phyloP scores from a whole-genome alignment of 129 eudicot species.

The Flaveria ramosissima region DNA sequence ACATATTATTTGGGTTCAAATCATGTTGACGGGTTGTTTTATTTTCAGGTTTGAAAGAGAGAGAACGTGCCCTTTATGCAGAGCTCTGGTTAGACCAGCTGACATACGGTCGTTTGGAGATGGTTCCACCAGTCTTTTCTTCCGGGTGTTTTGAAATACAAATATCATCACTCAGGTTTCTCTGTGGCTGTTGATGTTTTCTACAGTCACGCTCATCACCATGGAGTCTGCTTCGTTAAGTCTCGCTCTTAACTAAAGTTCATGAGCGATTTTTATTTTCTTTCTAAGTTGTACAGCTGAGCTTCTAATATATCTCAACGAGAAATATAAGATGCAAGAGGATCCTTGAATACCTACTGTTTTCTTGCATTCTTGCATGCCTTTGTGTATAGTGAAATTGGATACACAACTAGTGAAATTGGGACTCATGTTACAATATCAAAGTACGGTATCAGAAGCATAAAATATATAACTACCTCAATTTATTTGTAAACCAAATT shows the following conservation, averaged over 20 bases:
- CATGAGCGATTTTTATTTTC: constrained; percentile 4
- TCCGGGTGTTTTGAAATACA: constrained; percentile 44
- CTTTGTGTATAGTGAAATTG: constrained; percentile 6
- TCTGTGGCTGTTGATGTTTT: background rate
- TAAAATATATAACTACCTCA: too few species aligned
- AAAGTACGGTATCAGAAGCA: too few species aligned
- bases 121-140: constrained; percentile 63
- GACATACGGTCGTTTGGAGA: constrained; percentile 66
- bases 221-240: background rate
- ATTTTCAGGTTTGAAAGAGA: constrained; percentile 74
- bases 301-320: background rate
- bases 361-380: constrained; percentile 7
- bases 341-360: constrained; percentile 7
- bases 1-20: background rate
- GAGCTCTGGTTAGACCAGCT: constrained; percentile 70
- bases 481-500: too few species aligned
- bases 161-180: background rate
- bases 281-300: constrained; percentile 38
- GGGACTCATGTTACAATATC: too few species aligned
- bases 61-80: constrained; percentile 73
- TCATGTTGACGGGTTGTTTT: constrained; percentile 1
- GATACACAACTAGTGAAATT: too few species aligned
- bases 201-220: background rate
- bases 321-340: constrained; percentile 23
- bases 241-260: background rate